Conservation (phyloP, 805 yeast genomes). For the Brettanomyces naardenensis region DNA sequence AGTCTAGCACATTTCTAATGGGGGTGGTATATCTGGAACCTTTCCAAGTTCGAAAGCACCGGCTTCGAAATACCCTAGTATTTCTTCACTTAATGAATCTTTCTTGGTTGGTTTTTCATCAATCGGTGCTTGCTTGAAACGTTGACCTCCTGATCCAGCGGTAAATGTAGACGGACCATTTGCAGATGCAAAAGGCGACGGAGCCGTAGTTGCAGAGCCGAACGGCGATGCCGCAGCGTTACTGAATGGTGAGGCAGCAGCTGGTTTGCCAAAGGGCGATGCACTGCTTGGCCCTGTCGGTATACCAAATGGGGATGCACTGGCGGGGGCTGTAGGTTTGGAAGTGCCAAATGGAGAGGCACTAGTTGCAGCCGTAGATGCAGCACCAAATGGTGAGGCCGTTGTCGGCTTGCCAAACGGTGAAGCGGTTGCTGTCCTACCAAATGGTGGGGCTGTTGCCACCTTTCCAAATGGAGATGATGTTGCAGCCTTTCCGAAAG, state of each 20-base stretch:
- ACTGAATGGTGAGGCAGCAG: slow-evolving; percentile 2
- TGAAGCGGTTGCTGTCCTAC: background rate
- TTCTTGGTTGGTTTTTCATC: slow-evolving; percentile 19
- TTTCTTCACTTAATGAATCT: slow-evolving; percentile 35
- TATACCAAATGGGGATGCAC: background rate
- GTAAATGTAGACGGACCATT: slow-evolving; percentile 15
- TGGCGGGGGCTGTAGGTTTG: background rate
- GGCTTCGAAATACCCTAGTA: slow-evolving; percentile 40
- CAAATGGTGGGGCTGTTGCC: background rate
- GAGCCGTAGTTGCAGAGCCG: background rate
- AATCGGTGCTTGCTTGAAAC: slow-evolving; percentile 15
- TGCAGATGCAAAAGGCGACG: background rate
- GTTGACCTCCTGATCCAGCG: slow-evolving; percentile 6
- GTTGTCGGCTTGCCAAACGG: background rate
- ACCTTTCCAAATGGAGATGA: background rate
- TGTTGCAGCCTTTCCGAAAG: background rate
- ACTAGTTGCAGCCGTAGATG: background rate
- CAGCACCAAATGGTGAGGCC: background rate
- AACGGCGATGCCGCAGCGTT: slow-evolving; percentile 12
- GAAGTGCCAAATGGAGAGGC: background rate
- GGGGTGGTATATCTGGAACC: slow-evolving; percentile 72
- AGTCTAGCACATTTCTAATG: slow-evolving; percentile 34
- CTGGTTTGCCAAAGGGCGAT: background rate
- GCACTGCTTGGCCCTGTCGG: background rate
- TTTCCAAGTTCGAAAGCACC: slow-evolving; percentile 45